Base-by-base conservation (phyloP, 495 filamentous ascomycete species). In the Glutinoglossum americanum region DNA sequence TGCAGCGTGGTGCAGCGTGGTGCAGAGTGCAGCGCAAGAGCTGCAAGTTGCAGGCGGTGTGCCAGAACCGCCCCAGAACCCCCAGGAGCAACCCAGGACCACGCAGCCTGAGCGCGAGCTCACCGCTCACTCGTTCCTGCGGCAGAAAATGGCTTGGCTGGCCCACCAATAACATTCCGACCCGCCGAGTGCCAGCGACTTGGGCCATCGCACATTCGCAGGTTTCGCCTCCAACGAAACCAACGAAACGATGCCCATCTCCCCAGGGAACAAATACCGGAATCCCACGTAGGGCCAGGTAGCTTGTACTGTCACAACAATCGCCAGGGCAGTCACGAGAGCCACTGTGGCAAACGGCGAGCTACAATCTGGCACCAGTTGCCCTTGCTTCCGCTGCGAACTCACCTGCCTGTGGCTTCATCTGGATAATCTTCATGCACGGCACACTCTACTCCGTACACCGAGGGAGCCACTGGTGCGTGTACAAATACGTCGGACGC, bases 81-180 rank as follows among this genome's bases (percentile, higher is more conserved):
- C n/a, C n/a, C n/a, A n/a, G n/a, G n/a, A n/a, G n/a, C n/a, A n/a
- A n/a, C n/a, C n/a, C n/a, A n/a, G n/a, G n/a, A 41, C 8, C 37
- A 41, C 7, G 37, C 37, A 9, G 37, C 37, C 37, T 17, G 37
- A 41, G 17, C 17, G 21, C 26, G 8, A 28, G n/a, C 47, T 51
- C 47, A 51, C 47, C 47, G 47, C 47, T 51, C 47, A 51, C 47
- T 51, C n/a, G n/a, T n/a, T n/a, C n/a, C n/a, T n/a, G n/a, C n/a
- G 21, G 47, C 47, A 28, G 47, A 25, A 28, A 25, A 28, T 8
- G 47, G 21, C 26, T 51, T 25, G 47, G 47, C 47, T 15, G 5
- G 47, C 4, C 21, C 21, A 28, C 47, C 47, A 51, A 28, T 51
- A 19, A 9, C 3, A 19, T 9, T n/a, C n/a, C n/a, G n/a, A n/a